phyloP scores from a whole-genome alignment of 2,329 filamentous ascomycete species.

The Hymenoscyphus linearis region DNA sequence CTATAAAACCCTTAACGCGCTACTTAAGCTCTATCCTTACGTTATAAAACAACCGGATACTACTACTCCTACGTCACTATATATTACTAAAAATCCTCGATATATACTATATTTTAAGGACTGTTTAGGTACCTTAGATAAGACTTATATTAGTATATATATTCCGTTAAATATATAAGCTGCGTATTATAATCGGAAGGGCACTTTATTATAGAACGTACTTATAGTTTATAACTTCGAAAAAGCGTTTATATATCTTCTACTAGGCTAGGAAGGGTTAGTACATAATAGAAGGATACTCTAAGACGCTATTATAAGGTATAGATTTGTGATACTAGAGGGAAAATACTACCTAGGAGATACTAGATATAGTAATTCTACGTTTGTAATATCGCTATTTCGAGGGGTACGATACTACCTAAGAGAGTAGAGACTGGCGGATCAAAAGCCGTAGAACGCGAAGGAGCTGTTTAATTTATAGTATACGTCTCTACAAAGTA shows the following conservation, averaged over 20 bases:
- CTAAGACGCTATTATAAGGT: neutral
- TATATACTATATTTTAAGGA: neutral
- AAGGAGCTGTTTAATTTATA: neutral
- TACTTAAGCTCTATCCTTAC: no score
- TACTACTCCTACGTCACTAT: neutral
- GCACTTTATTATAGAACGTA: neutral
- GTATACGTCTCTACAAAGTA: neutral
- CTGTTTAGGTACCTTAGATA: neutral
- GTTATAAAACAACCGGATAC: no score
- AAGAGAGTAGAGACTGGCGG: neutral
- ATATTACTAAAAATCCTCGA: neutral
- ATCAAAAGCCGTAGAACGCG: neutral
- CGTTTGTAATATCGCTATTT: neutral
- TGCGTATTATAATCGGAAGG: neutral
- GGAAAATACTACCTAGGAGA: no score
- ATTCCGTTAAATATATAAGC: neutral
- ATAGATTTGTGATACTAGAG: neutral
- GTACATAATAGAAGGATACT: neutral
- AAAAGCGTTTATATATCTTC: neutral
- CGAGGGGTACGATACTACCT: neutral
- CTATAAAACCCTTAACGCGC: no score
- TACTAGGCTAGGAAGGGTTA: neutral
- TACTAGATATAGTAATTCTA: neutral
- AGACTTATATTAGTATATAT: neutral
- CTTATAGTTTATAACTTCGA: neutral